These are phyloP conservation scores for Solanum tacnaense DNA, from an alignment of 257 asterid genomes.

Conservation along the genomic window DNA sequence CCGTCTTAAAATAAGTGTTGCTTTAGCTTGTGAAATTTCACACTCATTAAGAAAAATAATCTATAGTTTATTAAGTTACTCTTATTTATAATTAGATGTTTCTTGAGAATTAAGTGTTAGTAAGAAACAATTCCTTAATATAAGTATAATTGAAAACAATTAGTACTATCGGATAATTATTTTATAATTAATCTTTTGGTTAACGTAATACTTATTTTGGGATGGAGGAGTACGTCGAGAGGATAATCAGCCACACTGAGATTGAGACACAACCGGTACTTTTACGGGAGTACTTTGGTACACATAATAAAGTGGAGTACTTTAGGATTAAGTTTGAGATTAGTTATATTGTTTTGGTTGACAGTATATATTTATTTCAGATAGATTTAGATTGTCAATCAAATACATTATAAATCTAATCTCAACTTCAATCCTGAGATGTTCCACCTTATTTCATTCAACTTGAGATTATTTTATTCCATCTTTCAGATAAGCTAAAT, in stretches of 20 bases:
- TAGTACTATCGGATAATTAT: neutral
- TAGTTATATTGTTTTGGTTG: neutral
- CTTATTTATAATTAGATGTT: neutral
- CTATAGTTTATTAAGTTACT: neutral
- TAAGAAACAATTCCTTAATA: neutral
- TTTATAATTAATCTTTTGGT: too few species aligned
- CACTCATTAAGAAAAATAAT: neutral
- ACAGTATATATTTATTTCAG: too few species aligned
- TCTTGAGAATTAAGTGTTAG: neutral
- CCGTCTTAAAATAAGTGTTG: neutral
- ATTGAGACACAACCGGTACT: neutral
- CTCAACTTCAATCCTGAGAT: neutral
- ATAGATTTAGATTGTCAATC: too few species aligned
- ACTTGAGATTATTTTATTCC: neutral
- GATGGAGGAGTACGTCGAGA: neutral
- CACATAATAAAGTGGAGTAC: neutral
- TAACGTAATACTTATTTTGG: neutral
- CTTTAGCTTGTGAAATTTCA: neutral
- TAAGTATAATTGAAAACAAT: neutral
- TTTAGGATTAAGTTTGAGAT: neutral
- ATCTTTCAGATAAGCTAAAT: neutral
- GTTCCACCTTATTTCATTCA: too few species aligned
- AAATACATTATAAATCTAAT: neutral
- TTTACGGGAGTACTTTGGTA: neutral
- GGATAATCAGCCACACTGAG: neutral